A percentile compares a stretch with the other conserved stretches of the same genome.
Conservation (phyloP, 192 early-diverging fungal genomes). For the Haplosporangium gracile region DNA sequence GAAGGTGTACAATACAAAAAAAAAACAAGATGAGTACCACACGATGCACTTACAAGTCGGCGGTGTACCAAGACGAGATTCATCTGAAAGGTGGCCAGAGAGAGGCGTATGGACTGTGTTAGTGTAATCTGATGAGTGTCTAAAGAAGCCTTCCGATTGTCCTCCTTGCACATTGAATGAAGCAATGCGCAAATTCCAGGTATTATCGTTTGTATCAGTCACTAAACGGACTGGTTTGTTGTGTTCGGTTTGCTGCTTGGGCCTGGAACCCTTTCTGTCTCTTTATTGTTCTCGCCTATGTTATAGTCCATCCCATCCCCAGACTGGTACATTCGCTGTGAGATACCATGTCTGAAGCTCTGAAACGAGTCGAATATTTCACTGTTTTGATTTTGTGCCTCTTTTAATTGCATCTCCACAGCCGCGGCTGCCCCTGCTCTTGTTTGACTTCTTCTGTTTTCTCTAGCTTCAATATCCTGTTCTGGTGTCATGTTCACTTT, state of each 20-base stretch:
- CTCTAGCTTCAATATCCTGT: neutral
- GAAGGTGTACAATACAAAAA: no score
- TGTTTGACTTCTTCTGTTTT: neutral
- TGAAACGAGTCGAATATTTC: neutral
- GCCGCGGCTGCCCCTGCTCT: neutral
- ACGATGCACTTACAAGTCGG: no score
- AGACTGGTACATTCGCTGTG: neutral
- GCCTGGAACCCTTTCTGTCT: neutral
- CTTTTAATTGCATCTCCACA: neutral
- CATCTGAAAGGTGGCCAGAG: no score
- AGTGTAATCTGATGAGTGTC: no score
- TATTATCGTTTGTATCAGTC: neutral
- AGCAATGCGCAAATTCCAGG: neutral
- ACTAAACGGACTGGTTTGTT: neutral
- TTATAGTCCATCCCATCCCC: neutral
- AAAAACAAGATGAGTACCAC: no score
- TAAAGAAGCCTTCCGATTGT: neutral
- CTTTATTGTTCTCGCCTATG: neutral
- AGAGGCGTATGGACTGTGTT: no score
- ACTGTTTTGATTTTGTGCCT: neutral
- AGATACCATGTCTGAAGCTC: neutral
- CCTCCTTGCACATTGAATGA: neutral
- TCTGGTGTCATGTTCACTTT: neutral
- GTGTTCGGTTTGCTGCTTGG: neutral
- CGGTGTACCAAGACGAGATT: no score